Evolutionary conservation across 140 eudicot genomes (phyloP).

Genomic region (Erigeron philadelphicus): DNA sequence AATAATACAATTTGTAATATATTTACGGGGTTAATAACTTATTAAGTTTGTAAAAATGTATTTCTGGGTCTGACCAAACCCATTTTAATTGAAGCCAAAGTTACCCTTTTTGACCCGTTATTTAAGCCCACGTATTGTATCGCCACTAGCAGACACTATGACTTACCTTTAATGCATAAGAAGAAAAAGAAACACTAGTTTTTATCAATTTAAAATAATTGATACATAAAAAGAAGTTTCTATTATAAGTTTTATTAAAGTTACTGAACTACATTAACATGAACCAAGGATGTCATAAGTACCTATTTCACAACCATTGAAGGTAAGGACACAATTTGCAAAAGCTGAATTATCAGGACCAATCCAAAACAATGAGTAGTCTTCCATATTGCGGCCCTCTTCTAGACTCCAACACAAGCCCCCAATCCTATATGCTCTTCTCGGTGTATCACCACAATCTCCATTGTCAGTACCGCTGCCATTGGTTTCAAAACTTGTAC

Average conservation of each 20-base stretch:
- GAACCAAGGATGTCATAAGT: conserved; percentile 6
- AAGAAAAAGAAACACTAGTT: not conserved
- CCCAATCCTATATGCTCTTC: conserved; percentile 50
- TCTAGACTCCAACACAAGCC: conserved; percentile 73
- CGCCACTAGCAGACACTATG: not conserved
- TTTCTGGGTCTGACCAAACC: not conserved
- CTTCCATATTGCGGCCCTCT: conserved; percentile 55
- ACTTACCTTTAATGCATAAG: not conserved
- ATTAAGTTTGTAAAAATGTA: not conserved
- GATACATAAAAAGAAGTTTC: not conserved
- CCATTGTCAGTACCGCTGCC: conserved; percentile 18
- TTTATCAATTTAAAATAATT: not conserved
- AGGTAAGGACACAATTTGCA: conserved; percentile 71
- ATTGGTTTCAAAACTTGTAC: conserved; percentile 23
- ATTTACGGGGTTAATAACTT: not conserved
- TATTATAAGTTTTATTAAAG: not conserved
- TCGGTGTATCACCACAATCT: conserved; percentile 28
- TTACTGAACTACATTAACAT: not conserved
- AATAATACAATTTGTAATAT: not conserved
- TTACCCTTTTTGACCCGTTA: not conserved
- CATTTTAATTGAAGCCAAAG: not conserved
- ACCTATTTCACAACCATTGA: conserved; percentile 90
- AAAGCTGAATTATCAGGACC: conserved; percentile 84
- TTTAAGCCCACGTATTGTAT: not conserved
- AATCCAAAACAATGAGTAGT: conserved; percentile 74